Evolutionary conservation across 768 basidiomycete genomes (phyloP).

Genomic region (Naganishia vishniacii): DNA sequence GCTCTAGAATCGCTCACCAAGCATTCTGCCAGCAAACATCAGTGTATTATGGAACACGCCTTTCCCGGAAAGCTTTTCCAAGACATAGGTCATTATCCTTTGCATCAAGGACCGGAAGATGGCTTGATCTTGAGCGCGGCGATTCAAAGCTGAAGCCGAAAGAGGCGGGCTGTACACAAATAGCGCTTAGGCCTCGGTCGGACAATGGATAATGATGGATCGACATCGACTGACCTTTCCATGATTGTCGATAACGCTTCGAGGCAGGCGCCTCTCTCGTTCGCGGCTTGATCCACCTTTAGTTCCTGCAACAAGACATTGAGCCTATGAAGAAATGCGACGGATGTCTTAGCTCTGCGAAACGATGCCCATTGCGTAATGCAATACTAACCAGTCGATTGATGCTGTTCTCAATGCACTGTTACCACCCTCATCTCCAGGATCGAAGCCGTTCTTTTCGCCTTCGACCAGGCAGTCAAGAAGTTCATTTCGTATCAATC

Average conservation of each 20-base stretch:
- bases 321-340: conserved; percentile 25
- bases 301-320: conserved; percentile 46
- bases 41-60: conserved; percentile 53
- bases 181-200: not conserved
- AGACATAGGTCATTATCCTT: conserved; percentile 48
- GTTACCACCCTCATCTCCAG: conserved; percentile 31
- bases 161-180: conserved; percentile 41
- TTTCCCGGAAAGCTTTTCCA: conserved; percentile 52
- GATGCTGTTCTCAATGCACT: conserved; percentile 39
- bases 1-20: conserved; percentile 37
- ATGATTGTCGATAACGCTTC: conserved; percentile 50
- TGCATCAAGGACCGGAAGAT: conserved; percentile 48
- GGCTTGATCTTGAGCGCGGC: conserved; percentile 32
- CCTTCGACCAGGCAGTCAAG: conserved; percentile 45
- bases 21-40: conserved; percentile 50
- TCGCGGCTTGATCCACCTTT: conserved; percentile 47
- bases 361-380: not conserved
- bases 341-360: conserved; percentile 3
- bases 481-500: conserved; percentile 43
- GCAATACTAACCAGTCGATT: conserved; percentile 47
- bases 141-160: conserved; percentile 40
- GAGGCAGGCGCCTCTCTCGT: conserved; percentile 51
- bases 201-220: no score
- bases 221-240: conserved; percentile 50
- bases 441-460: conserved; percentile 42